Evolutionary conservation across 768 basidiomycete species (phyloP).

Genomic region (Russula earlei): DNA sequence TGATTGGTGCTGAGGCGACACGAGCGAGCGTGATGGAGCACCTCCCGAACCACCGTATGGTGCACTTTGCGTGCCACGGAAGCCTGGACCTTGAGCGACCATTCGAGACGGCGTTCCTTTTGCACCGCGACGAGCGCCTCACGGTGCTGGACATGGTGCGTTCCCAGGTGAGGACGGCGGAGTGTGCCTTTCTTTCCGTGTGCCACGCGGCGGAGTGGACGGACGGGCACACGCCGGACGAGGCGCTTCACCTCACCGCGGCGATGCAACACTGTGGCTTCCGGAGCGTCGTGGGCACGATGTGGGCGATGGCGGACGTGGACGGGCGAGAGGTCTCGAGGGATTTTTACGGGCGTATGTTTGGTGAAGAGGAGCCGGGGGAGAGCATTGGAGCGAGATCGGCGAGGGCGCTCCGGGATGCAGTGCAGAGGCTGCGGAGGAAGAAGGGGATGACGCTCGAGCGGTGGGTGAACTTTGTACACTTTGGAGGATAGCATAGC

Average conservation of each 20-base stretch:
- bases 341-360: not conserved
- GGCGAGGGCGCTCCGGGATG: not conserved
- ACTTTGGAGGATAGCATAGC: not conserved
- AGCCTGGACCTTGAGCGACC: not conserved
- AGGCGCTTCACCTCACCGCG: conserved; percentile 18
- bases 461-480: conserved; percentile 13
- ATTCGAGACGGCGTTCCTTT: not conserved
- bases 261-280: conserved; percentile 17
- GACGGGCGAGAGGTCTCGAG: conserved; percentile 8
- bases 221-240: conserved; percentile 1
- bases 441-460: not conserved
- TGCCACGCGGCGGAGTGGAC: conserved; percentile 13
- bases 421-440: conserved; percentile 2
- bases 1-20: not conserved
- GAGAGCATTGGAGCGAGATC: not conserved
- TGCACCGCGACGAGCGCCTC: not conserved
- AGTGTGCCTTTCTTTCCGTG: conserved; percentile 2
- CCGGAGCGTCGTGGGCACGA: conserved; percentile 10
- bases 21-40: not conserved
- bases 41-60: not conserved
- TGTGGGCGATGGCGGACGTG: conserved; percentile 15
- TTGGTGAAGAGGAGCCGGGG: not conserved
- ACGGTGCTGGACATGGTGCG: conserved; percentile 10
- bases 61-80: conserved; percentile 14
- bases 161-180: not conserved